Evolutionary conservation across 345 rosid genomes (phyloP).

Genomic region (Melaleuca quinquenervia): DNA sequence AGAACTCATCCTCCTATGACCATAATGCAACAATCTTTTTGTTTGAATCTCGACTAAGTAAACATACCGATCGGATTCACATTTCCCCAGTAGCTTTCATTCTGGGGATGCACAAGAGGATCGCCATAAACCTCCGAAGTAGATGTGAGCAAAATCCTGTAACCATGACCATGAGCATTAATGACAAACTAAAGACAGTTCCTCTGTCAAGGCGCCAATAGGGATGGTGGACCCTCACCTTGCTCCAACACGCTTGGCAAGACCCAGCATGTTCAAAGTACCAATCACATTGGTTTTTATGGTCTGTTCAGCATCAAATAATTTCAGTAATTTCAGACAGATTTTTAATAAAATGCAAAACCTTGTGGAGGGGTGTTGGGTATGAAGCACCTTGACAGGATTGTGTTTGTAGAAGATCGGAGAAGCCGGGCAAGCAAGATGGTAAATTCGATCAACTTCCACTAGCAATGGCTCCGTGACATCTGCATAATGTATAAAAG

Average conservation of each 20-base stretch:
- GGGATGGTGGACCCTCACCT: slow-evolving; percentile 24
- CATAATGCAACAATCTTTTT: background rate
- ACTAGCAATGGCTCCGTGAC: slow-evolving; percentile 77
- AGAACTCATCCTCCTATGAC: background rate
- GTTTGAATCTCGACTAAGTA: background rate
- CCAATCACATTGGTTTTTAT: slow-evolving; percentile 93
- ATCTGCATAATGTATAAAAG: slow-evolving; percentile 21
- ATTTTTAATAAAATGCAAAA: background rate
- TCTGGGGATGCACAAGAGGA: slow-evolving; percentile 82
- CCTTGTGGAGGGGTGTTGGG: background rate
- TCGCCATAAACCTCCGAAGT: slow-evolving; percentile 93
- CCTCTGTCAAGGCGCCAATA: background rate
- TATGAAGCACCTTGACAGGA: slow-evolving; percentile 62
- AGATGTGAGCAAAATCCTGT: slow-evolving; percentile 77
- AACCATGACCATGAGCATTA: background rate
- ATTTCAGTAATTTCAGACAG: background rate
- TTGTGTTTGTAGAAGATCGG: slow-evolving; percentile 92
- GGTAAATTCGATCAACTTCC: slow-evolving; percentile 86
- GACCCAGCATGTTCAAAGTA: slow-evolving; percentile 87
- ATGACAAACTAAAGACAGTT: background rate
- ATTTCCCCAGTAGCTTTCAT: slow-evolving; percentile 87
- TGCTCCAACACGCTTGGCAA: slow-evolving; percentile 94
- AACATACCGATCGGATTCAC: slow-evolving; percentile 79
- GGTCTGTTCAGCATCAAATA: slow-evolving; percentile 33
- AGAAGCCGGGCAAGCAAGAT: slow-evolving; percentile 95